phyloP scores from a whole-genome alignment of 106 monocot genomes.

The Dendrobium catenatum region DNA sequence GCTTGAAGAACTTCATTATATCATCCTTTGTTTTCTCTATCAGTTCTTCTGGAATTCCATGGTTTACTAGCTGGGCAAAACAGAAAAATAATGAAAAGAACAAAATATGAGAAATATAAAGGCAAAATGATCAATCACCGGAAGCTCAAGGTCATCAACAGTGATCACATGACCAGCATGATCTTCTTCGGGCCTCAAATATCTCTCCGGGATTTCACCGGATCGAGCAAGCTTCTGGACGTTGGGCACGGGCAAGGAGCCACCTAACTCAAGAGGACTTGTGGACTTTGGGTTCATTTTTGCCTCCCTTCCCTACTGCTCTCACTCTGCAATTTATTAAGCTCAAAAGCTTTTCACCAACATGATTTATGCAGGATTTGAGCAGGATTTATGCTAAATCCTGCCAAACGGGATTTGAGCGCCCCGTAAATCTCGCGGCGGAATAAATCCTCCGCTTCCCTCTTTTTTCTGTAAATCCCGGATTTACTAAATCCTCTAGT shows the following conservation, averaged over 20 bases:
- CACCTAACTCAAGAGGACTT: background rate
- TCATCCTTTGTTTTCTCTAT: background rate
- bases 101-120: background rate
- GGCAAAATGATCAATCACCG: background rate
- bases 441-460: no score
- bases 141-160: background rate
- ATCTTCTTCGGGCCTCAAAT: background rate
- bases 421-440: no score
- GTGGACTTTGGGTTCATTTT: background rate
- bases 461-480: no score
- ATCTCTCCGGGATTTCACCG: background rate
- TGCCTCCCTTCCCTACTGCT: background rate
- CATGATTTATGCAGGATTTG: no score
- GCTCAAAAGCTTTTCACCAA: no score
- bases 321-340: background rate
- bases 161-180: no score
- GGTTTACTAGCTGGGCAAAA: conserved; percentile 2
- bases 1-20: background rate
- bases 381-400: no score
- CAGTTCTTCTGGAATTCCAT: background rate
- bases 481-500: no score
- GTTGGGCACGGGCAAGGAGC: background rate
- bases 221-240: background rate
- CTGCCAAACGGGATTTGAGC: no score
- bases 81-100: background rate